phyloP scores from a whole-genome alignment of 192 early-diverging fungal species.

The Mortierella antarctica region DNA sequence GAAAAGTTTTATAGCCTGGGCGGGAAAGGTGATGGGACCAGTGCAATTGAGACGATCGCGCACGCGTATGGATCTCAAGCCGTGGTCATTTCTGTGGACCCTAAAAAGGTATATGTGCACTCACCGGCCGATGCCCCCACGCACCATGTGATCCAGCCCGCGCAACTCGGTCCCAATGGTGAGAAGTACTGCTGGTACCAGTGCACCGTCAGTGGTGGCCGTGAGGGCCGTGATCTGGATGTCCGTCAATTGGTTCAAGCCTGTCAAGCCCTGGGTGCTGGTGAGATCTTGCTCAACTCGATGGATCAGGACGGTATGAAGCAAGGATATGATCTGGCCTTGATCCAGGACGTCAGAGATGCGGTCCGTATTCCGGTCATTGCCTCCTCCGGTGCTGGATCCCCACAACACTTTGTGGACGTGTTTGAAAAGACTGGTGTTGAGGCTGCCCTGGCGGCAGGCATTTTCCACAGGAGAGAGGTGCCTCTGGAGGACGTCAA shows the following conservation, averaged over 20 bases:
- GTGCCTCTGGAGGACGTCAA: slow-evolving; percentile 93
- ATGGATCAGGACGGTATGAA: slow-evolving; percentile 99
- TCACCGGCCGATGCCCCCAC: slow-evolving; percentile 73
- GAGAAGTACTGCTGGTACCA: slow-evolving; percentile 99
- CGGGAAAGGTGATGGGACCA: slow-evolving; percentile 70
- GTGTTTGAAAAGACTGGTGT: slow-evolving; percentile 88
- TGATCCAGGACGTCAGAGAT: slow-evolving; percentile 82
- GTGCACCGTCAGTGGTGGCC: slow-evolving; percentile 98
- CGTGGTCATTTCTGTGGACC: slow-evolving; percentile 98
- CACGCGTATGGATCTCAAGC: slow-evolving; percentile 96
- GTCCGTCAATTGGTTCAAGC: slow-evolving; percentile 90
- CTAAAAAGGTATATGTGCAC: slow-evolving; percentile 91
- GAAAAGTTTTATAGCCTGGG: slow-evolving; percentile 80
- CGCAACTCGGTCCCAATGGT: slow-evolving; percentile 86
- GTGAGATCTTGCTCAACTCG: slow-evolving; percentile 97
- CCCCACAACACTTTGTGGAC: slow-evolving; percentile 86
- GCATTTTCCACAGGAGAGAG: slow-evolving; percentile 97
- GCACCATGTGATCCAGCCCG: slow-evolving; percentile 83
- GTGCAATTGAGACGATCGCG: slow-evolving; percentile 96
- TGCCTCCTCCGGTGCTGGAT: slow-evolving; percentile 95
- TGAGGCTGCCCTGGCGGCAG: slow-evolving; percentile 97
- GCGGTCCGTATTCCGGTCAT: slow-evolving; percentile 96
- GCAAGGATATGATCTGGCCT: slow-evolving; percentile 92
- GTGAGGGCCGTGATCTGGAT: slow-evolving; percentile 95
- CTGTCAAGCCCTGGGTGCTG: slow-evolving; percentile 92